Percentiles rank a stretch among this genome's conserved stretches.
These are phyloP conservation scores for Inosperma sp. DNA, from an alignment of 768 basidiomycete species.

Conservation along the genomic window DNA sequence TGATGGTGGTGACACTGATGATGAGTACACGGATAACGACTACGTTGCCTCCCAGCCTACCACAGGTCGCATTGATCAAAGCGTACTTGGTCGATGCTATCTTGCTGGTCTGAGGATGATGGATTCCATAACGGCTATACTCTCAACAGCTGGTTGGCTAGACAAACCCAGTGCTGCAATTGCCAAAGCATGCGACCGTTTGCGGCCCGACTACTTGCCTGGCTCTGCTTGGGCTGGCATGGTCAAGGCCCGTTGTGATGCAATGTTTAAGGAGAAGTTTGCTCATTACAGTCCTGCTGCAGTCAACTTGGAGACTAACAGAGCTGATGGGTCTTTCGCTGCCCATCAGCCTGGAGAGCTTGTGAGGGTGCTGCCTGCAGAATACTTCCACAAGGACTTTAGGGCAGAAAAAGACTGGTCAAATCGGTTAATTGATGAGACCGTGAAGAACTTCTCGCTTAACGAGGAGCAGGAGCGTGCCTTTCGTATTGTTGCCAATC, in stretches of 20 bases:
- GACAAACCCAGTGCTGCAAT: neutral
- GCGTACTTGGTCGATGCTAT: neutral
- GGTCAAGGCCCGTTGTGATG: neutral
- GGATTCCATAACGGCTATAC: neutral
- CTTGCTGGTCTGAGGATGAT: neutral
- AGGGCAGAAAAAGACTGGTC: slow-evolving; percentile 13
- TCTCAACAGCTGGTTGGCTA: neutral
- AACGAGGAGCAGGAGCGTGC: slow-evolving; percentile 33
- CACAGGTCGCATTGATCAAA: neutral
- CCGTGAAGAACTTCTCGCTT: slow-evolving; percentile 1
- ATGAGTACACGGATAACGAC: neutral
- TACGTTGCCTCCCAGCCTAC: neutral
- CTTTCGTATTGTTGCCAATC: slow-evolving; percentile 27
- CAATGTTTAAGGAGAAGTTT: neutral
- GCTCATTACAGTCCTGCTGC: neutral
- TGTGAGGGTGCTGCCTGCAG: neutral
- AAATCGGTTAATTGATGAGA: slow-evolving; percentile 3
- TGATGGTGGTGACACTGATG: neutral
- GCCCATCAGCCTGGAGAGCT: neutral
- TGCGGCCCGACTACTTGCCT: neutral
- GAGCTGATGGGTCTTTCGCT: neutral
- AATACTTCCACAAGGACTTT: slow-evolving; percentile 2
- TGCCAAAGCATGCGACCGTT: neutral
- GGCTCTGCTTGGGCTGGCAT: neutral
- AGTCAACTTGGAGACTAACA: neutral